A percentile compares a stretch with the other conserved stretches of the same genome.
Evolutionary conservation across 2,329 filamentous ascomycete genomes (phyloP).

Genomic region (Talaromyces sp.): DNA sequence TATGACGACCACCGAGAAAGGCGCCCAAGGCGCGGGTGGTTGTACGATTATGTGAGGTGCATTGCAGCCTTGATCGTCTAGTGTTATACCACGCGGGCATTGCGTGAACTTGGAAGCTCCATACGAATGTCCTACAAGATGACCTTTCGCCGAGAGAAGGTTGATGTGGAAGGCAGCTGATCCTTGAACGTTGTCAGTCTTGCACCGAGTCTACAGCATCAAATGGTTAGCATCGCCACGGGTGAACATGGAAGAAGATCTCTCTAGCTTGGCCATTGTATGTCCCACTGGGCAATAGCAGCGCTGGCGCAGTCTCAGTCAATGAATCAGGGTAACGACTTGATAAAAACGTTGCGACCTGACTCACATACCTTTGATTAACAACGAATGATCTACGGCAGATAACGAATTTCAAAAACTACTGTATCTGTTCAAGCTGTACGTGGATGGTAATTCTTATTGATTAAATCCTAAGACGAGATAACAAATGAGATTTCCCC

Average conservation of each 20-base stretch:
- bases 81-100: no score
- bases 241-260: background rate
- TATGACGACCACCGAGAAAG: conserved; percentile 52
- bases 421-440: background rate
- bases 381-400: no score
- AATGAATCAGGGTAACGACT: background rate
- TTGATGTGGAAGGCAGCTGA: background rate
- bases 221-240: no score
- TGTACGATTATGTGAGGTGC: conserved; percentile 24
- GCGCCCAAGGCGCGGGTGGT: conserved; percentile 44
- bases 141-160: background rate
- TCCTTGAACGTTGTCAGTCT: background rate
- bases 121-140: background rate
- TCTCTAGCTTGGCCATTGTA: background rate
- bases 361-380: no score
- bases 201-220: background rate
- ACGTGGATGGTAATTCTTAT: background rate
- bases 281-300: background rate
- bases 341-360: background rate
- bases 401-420: background rate
- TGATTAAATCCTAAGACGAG: conserved; percentile 4
- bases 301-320: background rate
- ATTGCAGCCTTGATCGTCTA: no score
- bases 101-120: no score
- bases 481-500: conserved; percentile 24